Evolutionary conservation across 1,284 basidiomycete species (phyloP).

Genomic region (Trichosporon sp.): DNA sequence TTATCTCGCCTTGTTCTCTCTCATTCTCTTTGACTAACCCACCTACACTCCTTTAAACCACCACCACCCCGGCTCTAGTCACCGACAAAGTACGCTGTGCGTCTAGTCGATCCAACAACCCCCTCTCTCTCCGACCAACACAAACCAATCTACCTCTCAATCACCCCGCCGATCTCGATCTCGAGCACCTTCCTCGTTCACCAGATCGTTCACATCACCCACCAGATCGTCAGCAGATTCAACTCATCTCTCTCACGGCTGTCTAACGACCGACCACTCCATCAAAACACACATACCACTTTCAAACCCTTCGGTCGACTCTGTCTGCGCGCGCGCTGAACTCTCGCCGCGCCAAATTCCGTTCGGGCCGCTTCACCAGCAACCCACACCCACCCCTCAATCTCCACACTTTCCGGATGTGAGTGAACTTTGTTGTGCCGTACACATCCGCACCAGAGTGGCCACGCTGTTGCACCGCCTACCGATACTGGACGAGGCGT

Average conservation of each 20-base stretch:
- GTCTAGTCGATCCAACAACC: not conserved
- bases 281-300: not conserved
- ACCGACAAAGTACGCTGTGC: not conserved
- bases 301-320: not conserved
- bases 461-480: no score
- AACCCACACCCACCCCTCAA: not conserved
- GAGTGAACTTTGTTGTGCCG: not conserved
- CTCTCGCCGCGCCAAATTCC: not conserved
- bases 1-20: conserved; percentile 3
- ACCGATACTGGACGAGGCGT: no score
- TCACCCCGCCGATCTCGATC: not conserved
- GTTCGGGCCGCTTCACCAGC: no score
- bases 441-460: not conserved
- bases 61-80: not conserved
- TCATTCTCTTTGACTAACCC: conserved; percentile 1
- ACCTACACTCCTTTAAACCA: not conserved
- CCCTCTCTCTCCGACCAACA: not conserved
- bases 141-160: not conserved
- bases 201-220: not conserved
- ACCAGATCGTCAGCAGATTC: not conserved
- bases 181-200: not conserved
- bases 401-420: not conserved
- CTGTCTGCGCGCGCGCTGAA: not conserved
- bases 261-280: not conserved
- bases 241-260: not conserved